These are phyloP conservation scores for Mikania micrantha DNA, from an alignment of 129 eudicot genomes.

Conservation along the genomic window DNA sequence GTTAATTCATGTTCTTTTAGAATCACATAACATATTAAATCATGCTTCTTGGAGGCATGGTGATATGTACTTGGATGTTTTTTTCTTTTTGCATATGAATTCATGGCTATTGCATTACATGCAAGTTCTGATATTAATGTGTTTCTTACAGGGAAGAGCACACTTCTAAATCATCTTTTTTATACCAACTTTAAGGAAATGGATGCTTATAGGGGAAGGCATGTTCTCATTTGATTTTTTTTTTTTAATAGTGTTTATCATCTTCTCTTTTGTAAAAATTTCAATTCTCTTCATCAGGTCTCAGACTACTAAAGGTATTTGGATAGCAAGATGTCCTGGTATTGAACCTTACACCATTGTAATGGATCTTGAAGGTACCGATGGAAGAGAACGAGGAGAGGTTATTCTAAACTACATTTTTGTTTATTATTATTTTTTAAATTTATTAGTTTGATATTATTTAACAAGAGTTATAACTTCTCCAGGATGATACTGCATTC, in stretches of 20 bases:
- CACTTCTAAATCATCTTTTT: conserved; percentile 78
- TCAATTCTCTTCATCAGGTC: conserved; percentile 39
- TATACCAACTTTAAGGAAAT: conserved; percentile 86
- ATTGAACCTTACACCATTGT: conserved; percentile 96
- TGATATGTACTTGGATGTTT: neutral
- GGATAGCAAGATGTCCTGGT: conserved; percentile 87
- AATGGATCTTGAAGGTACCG: conserved; percentile 99
- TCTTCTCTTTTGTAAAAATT: neutral
- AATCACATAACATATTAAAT: neutral
- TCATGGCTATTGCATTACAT: conserved; percentile 1
- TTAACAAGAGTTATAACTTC: neutral
- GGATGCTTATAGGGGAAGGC: conserved; percentile 99
- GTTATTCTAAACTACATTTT: conserved; percentile 23
- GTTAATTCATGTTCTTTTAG: neutral
- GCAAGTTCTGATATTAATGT: conserved; percentile 12
- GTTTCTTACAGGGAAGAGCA: conserved; percentile 74
- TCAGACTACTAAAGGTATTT: conserved; percentile 97
- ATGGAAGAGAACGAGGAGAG: conserved; percentile 99
- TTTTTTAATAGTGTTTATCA: neutral
- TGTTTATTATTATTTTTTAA: neutral
- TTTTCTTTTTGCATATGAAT: neutral
- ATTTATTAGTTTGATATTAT: neutral
- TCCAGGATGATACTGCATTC: conserved; percentile 93
- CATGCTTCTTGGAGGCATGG: neutral
- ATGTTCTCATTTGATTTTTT: conserved; percentile 20